A percentile compares a stretch with the other conserved stretches of the same genome.
phyloP scores from a whole-genome alignment of 768 basidiomycete genomes.

The Glaciozyma martinii region DNA sequence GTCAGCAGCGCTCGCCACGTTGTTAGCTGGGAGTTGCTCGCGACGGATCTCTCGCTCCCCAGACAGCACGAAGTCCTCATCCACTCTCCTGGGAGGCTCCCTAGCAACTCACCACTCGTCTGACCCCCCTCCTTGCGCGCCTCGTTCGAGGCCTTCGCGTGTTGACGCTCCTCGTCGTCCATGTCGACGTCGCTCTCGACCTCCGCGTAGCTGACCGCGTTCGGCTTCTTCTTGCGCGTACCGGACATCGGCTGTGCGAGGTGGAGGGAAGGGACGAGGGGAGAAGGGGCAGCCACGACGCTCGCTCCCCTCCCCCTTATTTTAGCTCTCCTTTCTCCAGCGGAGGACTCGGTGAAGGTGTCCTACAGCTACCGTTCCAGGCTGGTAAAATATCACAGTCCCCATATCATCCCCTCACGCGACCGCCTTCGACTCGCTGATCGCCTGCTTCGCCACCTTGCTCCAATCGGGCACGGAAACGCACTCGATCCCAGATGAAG shows the following conservation, averaged over 20 bases:
- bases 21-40: too few species aligned
- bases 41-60: too few species aligned
- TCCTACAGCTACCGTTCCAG: too few species aligned
- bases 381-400: background rate
- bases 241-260: background rate
- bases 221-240: background rate
- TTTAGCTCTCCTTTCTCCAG: too few species aligned
- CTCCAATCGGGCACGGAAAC: slow-evolving; percentile 22
- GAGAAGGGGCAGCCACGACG: too few species aligned
- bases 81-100: too few species aligned
- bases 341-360: too few species aligned
- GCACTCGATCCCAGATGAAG: slow-evolving; percentile 4
- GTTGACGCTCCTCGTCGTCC: too few species aligned
- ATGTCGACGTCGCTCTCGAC: background rate
- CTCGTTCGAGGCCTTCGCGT: too few species aligned
- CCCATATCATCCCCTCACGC: background rate
- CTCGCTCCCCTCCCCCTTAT: too few species aligned
- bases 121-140: background rate
- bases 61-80: too few species aligned
- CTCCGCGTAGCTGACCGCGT: background rate
- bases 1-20: background rate
- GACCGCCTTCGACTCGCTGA: background rate
- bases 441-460: slow-evolving; percentile 5
- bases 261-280: background rate
- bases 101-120: background rate